Percentiles rank a stretch among this genome's conserved stretches.
These are phyloP conservation scores for Penicillium thymicola DNA, from an alignment of 2,329 filamentous ascomycete genomes.

Conservation along the genomic window DNA sequence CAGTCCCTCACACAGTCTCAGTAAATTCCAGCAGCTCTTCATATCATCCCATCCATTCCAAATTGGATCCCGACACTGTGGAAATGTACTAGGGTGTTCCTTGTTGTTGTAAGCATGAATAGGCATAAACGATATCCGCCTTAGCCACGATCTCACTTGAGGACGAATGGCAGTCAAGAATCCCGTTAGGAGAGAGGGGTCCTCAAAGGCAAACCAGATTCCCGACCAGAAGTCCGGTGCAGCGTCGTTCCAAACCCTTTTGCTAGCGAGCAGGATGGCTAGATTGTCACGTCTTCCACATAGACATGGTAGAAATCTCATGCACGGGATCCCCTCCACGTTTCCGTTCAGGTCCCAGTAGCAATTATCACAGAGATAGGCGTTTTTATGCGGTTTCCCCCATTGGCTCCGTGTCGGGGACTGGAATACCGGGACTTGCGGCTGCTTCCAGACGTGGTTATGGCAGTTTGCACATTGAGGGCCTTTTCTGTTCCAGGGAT, in stretches of 20 bases:
- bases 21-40: constrained; percentile 3
- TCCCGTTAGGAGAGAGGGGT: constrained; percentile 4
- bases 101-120: not conserved
- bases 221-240: constrained; percentile 14
- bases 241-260: constrained; percentile 8
- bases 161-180: constrained; percentile 10
- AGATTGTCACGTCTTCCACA: constrained; percentile 9
- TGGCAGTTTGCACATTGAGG: constrained; percentile 2
- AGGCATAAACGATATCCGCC: constrained; percentile 12
- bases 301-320: constrained; percentile 9
- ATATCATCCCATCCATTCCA: constrained; percentile 7
- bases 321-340: not conserved
- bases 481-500: not conserved
- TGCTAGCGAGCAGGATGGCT: constrained; percentile 5
- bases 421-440: not conserved
- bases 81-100: not conserved
- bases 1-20: constrained; percentile 7
- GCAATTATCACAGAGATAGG: constrained; percentile 16
- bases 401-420: constrained; percentile 16
- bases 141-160: constrained; percentile 20
- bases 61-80: not conserved
- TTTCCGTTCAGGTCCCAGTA: constrained; percentile 8
- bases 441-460: not conserved
- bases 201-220: constrained; percentile 16
- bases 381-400: constrained; percentile 3